Evolutionary conservation across 805 yeast genomes (phyloP), one percentile per base, ranked within the genome.

Genomic region (Metschnikowia henanensis): DNA sequence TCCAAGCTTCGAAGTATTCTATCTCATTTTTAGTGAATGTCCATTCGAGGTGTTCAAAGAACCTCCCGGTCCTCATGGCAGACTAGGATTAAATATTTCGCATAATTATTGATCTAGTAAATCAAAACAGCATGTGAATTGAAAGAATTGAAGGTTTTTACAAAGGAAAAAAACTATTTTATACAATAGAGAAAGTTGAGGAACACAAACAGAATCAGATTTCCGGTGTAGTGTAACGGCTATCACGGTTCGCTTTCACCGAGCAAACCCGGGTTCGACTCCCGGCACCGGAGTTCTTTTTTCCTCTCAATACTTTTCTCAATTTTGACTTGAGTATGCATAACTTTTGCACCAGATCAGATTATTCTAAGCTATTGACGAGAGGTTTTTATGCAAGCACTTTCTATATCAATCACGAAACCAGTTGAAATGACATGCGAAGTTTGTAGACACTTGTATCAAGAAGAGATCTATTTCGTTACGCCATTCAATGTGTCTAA

Each of bases 231-330:
- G 86, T 81, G 85, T 81, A 81, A 80, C 84, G 86, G 86, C 81
- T 80, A 81, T 80, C 84, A 81, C 81, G 84, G 84, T 78, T 79
- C 84, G 84, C 86, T 81, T 80, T 81, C 85, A 81, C 86, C 84
- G 85, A 79, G 86, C 83, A 81, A 70, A 75, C 80, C 83, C 84
- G 87, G 86, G 87, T 81, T 82, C 87, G 85, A 81, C 85, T 80
- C 87, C 87, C 87, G 84, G 87, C 75, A 80, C 79, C 85, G 87
- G 87, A 81, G 76, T 46, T 46, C 48, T 46, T 46, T 53, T 57
- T 49, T 38, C 12, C 10, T 10, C 25, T 22, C 25, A 22, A 10
- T 22, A 10, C 25, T 22, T 22, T 22, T 7, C 10, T 7, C 25
- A 22, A 22, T 22, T 22, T 22, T 10, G 25, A 7, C 10, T 7